Percentiles rank a stretch among this genome's conserved stretches.
phyloP scores from a whole-genome alignment of 768 basidiomycete genomes.

The Cyclocybe cylindracea region DNA sequence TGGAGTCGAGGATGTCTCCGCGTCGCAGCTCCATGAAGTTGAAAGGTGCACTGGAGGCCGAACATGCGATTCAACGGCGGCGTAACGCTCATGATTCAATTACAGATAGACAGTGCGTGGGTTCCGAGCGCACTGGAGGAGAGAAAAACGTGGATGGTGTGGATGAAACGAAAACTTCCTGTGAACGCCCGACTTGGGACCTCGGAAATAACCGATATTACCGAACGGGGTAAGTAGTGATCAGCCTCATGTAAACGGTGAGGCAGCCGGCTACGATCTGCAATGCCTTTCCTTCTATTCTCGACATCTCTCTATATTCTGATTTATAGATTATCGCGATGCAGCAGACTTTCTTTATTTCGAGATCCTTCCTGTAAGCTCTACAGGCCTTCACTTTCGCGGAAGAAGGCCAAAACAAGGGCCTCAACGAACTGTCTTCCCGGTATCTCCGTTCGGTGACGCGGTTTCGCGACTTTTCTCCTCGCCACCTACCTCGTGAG shows the following conservation, averaged over 20 bases:
- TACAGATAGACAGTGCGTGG: not conserved
- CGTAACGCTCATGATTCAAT: slow-evolving; percentile 38
- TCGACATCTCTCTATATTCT: slow-evolving; percentile 23
- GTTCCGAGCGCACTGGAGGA: not conserved
- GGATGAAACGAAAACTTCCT: slow-evolving; percentile 1
- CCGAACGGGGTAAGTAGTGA: too few relatives aligned
- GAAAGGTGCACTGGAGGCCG: slow-evolving; percentile 46
- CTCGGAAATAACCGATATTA: slow-evolving; percentile 15
- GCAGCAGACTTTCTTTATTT: slow-evolving; percentile 17
- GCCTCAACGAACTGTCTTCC: slow-evolving; percentile 11
- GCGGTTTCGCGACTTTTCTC: slow-evolving; percentile 26
- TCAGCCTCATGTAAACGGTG: slow-evolving; percentile 14
- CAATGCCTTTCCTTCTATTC: slow-evolving; percentile 24
- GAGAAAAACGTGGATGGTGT: slow-evolving; percentile 11
- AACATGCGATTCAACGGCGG: slow-evolving; percentile 50
- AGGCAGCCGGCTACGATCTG: slow-evolving; percentile 29
- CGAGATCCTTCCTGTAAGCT: slow-evolving; percentile 21
- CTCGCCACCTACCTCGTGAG: slow-evolving; percentile 40
- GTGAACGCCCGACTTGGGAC: not conserved
- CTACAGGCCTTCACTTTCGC: slow-evolving; percentile 15
- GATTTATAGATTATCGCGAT: slow-evolving; percentile 31
- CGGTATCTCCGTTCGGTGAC: slow-evolving; percentile 34
- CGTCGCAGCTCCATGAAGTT: slow-evolving; percentile 28
- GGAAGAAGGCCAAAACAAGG: slow-evolving; percentile 17
- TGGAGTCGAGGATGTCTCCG: slow-evolving; percentile 38